Evolutionary conservation across 345 rosid genomes (phyloP), one percentile per base, ranked within the genome.

Genomic region (Carallia pectinifolia): DNA sequence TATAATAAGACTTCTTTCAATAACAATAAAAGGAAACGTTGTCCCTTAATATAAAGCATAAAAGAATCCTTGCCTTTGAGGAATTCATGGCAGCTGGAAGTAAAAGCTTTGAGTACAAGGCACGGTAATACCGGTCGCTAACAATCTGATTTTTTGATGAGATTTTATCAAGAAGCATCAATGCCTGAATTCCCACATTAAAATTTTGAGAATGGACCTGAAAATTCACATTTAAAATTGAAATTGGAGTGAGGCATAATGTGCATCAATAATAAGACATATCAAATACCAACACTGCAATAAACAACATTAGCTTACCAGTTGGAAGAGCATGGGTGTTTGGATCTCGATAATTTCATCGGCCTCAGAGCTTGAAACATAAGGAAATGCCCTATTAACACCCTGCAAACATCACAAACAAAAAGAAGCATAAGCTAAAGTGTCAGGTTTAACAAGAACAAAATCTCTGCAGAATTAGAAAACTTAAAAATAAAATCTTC

Each of bases 301-400:
- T 34, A 67, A 54, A 65, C 36, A 76, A 64, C 18, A 66, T 39
- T 64, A 61, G 66, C 76, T 70, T 84, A 92, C 98, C 91, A 92
- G 69, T 70, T 84, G 86, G 84, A 95, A 95, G 71, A 95, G 98
- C 86, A 86, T 81, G 15, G 97, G 98, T 67, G 94, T 92, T 79
- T 95, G 93, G 34, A 75, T 74, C 80, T 92, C 98, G 82, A 90
- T 82, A 74, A 95, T 80, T 77, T 85, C 97, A 81, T 92, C 97
- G 17, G 90, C 96, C 81, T 90, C 99, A 65, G 77, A 74, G 68
- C 88, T 82, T 66, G 91, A 89, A 82, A 95, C 99, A 73, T 80
- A 95, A 59, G 99, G 99, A 86, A 95, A 92, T 74, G 97, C 99
- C 77, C 99, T 85, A 81, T 95, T 95, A 72, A 92, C 85, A 70